Percentiles rank a stretch among this genome's conserved stretches.
Evolutionary conservation across 2,329 filamentous ascomycete species (phyloP).

Genomic region (Dryadomyces quercus-mongolicae): DNA sequence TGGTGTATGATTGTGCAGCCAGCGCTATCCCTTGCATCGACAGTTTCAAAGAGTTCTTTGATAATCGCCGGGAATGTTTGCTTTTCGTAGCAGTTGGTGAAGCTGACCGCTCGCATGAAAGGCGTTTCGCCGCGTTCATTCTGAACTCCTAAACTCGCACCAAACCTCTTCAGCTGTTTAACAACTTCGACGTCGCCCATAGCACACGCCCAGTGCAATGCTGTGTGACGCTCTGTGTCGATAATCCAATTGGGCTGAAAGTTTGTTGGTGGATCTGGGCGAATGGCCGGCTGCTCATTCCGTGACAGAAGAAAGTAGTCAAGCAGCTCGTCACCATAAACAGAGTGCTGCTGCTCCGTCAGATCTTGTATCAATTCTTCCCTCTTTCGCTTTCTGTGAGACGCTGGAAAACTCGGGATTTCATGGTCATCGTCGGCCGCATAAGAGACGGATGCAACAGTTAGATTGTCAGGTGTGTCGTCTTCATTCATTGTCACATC

Average conservation of each 20-base stretch:
- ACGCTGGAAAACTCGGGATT: conserved; percentile 49
- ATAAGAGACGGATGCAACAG: conserved; percentile 69
- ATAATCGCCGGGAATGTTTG: conserved; percentile 78
- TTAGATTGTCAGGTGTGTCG: conserved; percentile 72
- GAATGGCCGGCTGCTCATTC: conserved; percentile 59
- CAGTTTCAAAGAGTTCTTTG: conserved; percentile 70
- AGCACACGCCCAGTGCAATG: conserved; percentile 91
- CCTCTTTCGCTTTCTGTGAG: conserved; percentile 65
- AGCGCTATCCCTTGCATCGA: conserved; percentile 66
- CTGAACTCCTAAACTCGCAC: conserved; percentile 59
- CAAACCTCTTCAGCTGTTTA: conserved; percentile 71
- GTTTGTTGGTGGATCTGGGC: conserved; percentile 68
- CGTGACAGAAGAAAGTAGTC: conserved; percentile 91
- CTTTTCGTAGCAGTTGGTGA: conserved; percentile 95
- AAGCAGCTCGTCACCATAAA: conserved; percentile 85
- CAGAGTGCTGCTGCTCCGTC: conserved; percentile 71
- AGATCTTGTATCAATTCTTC: conserved; percentile 49
- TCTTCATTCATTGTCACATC: conserved; percentile 57
- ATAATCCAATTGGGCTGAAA: conserved; percentile 89
- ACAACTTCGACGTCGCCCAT: conserved; percentile 95
- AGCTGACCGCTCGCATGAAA: conserved; percentile 86
- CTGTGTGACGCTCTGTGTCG: conserved; percentile 83
- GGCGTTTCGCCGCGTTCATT: conserved; percentile 76
- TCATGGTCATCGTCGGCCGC: conserved; percentile 75
- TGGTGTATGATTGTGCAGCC: conserved; percentile 90